Percentiles rank a stretch among this genome's conserved stretches.
Evolutionary conservation across 805 yeast genomes (phyloP).

Genomic region (Cyberlindnera veronae): DNA sequence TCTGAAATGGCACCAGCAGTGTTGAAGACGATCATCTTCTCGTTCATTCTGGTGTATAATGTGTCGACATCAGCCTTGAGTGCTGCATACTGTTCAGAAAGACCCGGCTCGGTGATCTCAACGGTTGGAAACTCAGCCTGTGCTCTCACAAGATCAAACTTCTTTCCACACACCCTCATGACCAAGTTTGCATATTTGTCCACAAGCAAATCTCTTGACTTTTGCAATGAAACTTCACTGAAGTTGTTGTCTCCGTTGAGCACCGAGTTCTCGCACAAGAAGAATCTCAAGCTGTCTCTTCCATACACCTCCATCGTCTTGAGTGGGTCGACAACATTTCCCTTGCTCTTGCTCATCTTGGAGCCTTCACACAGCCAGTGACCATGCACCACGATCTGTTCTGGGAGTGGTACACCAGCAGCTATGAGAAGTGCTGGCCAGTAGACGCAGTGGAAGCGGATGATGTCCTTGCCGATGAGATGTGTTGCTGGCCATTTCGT

Average conservation of each 20-base stretch:
- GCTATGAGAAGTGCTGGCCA: constrained; percentile 95
- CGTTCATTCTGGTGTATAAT: constrained; percentile 39
- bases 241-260: constrained; percentile 79
- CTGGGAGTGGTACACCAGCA: constrained; percentile 67
- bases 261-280: constrained; percentile 70
- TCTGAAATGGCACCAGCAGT: constrained; percentile 52
- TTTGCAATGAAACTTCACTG: constrained; percentile 50
- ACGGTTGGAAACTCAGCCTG: constrained; percentile 10
- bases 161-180: constrained; percentile 67
- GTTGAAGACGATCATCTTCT: constrained; percentile 43
- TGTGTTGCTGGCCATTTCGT: constrained; percentile 44
- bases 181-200: constrained; percentile 82
- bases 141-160: constrained; percentile 57
- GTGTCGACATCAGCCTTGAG: constrained; percentile 34
- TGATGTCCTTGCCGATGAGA: constrained; percentile 88
- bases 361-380: constrained; percentile 91
- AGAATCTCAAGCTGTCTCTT: constrained; percentile 69
- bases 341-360: constrained; percentile 91
- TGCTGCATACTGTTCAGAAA: neutral
- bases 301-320: constrained; percentile 62
- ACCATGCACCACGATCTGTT: constrained; percentile 79
- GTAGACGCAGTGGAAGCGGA: constrained; percentile 82
- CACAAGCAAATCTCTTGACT: constrained; percentile 60
- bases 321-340: constrained; percentile 92
- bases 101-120: no score